Conservation (phyloP, 768 basidiomycete species). For the Termitomyces eurrhizus region DNA sequence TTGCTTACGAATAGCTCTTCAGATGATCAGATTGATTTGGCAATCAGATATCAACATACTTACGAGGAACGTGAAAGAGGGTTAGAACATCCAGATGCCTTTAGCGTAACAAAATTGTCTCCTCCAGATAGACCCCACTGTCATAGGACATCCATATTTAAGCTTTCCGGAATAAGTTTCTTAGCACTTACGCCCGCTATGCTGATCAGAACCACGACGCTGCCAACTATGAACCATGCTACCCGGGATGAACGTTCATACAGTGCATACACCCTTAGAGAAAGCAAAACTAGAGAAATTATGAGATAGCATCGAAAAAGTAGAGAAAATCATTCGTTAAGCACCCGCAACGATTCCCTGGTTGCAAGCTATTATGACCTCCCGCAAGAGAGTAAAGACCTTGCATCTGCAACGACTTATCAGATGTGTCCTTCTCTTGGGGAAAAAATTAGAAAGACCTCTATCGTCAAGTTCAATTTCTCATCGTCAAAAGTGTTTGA, state of each 20-base stretch:
- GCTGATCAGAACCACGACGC: not conserved
- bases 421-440: not conserved
- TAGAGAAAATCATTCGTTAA: not conserved
- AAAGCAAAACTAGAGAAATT: not conserved
- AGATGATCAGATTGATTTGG: not conserved
- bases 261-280: not conserved
- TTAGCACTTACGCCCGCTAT: not conserved
- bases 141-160: not conserved
- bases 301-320: not conserved
- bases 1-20: slow-evolving; percentile 1
- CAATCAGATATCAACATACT: not conserved
- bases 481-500: no score
- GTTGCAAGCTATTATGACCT: not conserved
- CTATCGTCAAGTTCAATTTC: not conserved
- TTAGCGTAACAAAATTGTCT: not conserved
- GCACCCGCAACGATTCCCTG: not conserved
- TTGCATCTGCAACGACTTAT: not conserved
- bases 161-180: not conserved
- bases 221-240: not conserved
- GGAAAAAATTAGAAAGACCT: not conserved
- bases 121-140: not conserved
- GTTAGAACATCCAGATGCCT: not conserved
- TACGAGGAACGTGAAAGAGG: not conserved
- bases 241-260: slow-evolving; percentile 2
- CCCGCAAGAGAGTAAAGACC: not conserved